Base-by-base conservation (phyloP, 75 land plant genomes). In the Pseudotsuga menziesii region DNA sequence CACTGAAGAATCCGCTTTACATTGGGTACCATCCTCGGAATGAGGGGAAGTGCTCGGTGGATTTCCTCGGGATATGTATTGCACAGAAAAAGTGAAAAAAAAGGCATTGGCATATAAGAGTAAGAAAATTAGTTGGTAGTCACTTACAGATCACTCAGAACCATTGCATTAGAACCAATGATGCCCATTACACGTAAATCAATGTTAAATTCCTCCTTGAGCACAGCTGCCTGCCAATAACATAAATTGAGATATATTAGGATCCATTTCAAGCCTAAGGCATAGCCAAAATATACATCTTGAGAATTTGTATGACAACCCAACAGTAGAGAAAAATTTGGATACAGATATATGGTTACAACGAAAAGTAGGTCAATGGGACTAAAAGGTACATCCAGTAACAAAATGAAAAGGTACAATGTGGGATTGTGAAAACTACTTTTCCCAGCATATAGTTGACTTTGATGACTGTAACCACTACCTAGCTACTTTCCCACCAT, bases 141-240 rank as follows among this genome's bases (percentile, higher is more conserved):
- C 61, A 81, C 94, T 86, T 91, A 94, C 98, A 26, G 54, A 44
- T 91, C 85, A 74, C 88, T 83, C 76, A 96, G 79, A 72, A 87
- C 75, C 98, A 96, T 96, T 58, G 83, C 85, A 52, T 82, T 88
- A 74, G 97, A 85, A 41, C 91, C 94, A 78, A 81, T 90, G 36
- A 96, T 84, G 60, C 93, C 98, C 92, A 94, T 88, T 22, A 96
- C 97, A 55, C 95, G 94, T 74, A 94, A 80, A 82, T 96, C 99
- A 76, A 94, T 96, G 72, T 96, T 96, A 74, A 94, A 92, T 55
- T 90, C 90, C 75, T 96, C 97, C 80, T 96, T 96, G 25, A 96
- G 85, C 4, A 81, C 72, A 61, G 93, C 94, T 73, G 93, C 89
- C 99, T 96, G 89, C 29, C 61, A 58, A 58, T 59, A 63, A 61